phyloP scores from a whole-genome alignment of 139 green algal genomes.

The Tetradesmus obliquus region DNA sequence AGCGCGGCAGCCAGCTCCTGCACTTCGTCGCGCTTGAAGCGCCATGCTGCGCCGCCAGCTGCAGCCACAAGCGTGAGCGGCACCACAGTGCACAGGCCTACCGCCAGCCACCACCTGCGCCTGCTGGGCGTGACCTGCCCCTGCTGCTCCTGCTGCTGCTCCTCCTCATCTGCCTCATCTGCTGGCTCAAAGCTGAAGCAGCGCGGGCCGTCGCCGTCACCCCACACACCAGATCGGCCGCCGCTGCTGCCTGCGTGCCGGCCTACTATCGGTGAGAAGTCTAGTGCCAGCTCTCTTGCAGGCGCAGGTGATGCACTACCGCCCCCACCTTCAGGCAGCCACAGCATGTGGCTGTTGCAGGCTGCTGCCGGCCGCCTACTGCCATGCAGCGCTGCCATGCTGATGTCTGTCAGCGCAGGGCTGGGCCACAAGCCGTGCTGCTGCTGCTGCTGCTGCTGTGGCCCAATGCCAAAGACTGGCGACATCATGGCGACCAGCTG shows the following conservation, averaged over 20 bases:
- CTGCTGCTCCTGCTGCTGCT: not conserved
- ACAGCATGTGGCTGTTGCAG: not conserved
- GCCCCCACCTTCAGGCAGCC: not conserved
- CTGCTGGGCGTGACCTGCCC: not conserved
- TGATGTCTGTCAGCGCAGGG: not conserved
- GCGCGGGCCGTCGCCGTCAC: not conserved
- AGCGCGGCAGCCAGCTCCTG: not conserved
- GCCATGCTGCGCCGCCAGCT: slow-evolving; percentile 23
- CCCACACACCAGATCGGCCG: not conserved
- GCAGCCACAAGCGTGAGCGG: not conserved
- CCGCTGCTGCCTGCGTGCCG: not conserved
- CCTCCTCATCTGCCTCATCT: not conserved
- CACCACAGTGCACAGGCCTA: not conserved
- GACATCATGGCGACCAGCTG: not conserved
- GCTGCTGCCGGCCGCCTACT: not conserved
- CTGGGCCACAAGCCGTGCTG: slow-evolving; percentile 15
- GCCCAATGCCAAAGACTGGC: not conserved
- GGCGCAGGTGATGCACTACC: not conserved
- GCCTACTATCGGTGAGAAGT: not conserved
- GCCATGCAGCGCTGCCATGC: not conserved
- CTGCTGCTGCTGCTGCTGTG: not conserved
- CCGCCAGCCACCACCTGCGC: not conserved
- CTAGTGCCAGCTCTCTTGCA: not conserved
- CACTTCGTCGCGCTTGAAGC: not conserved
- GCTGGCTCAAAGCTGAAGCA: not conserved